Base-by-base conservation (phyloP, 768 basidiomycete species). In the Termitomyces sp. region DNA sequence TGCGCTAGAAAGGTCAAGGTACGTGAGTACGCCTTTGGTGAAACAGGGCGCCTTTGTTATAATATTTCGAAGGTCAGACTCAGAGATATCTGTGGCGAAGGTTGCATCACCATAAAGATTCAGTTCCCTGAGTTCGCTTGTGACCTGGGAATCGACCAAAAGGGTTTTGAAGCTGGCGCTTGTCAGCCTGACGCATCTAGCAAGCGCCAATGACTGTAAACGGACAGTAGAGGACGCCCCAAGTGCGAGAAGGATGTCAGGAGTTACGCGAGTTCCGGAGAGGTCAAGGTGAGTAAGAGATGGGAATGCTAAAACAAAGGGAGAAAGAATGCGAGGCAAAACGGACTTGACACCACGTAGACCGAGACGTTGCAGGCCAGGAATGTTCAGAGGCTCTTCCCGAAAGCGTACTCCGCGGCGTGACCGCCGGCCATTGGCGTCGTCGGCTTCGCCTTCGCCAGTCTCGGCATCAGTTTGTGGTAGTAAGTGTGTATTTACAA, bases 21-120 rank as follows among this genome's bases (percentile, higher is more conserved):
- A 97, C 11, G 85, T 80, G 40, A 99, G 76, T 57, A 84, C 71
- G 9, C 91, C 90, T 48, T 77, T 82, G 11, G 74, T 69, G 75
- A 99, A 90, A 65, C 90, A 92, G 1, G 94, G 94, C 0, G 94
- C 94, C 17, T 70, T 69, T 6, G 80, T 75, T 44, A 98, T 69
- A 43, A 98, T 84, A 23, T 83, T 78, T 17, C 67, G 61, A 16
- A 98, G 77, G 52, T 97, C 86, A 32, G 82, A 79, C 52, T 73
- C 75, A 7, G 82, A 78, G 32, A 98, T 76, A 2, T 90, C 85
- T 17, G 86, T 89, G 0, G 83, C 76, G 71, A 89, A 94, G 0
- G 94, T 92, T 71, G 78, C 80, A 66, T 97, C 95, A 27, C 93
- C 94, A 65, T 92, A 97, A 5, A 99, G 80, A 56, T 90, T 91